These are phyloP conservation scores for Pseudogymnoascus sp. DNA, from an alignment of 2,329 filamentous ascomycete species.

Conservation along the genomic window DNA sequence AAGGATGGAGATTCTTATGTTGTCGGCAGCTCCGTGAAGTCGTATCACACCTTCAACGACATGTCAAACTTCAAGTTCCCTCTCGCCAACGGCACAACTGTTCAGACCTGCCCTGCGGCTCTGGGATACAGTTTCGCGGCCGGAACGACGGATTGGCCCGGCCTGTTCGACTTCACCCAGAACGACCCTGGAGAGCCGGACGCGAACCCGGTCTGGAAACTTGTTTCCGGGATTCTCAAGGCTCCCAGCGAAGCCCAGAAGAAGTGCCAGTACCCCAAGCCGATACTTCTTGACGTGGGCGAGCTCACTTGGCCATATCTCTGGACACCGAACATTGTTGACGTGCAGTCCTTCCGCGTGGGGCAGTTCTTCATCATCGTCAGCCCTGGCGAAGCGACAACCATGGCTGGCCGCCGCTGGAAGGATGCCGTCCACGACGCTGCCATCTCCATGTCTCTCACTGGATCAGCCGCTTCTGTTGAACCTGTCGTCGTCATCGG, in stretches of 20 bases:
- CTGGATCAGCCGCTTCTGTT: slow-evolving; percentile 28
- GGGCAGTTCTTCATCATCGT: slow-evolving; percentile 80
- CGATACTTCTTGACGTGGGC: slow-evolving; percentile 81
- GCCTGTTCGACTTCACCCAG: slow-evolving; percentile 88
- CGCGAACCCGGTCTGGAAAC: slow-evolving; percentile 60
- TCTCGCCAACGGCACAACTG: slow-evolving; percentile 62
- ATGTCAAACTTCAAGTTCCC: slow-evolving; percentile 68
- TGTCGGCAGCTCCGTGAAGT: slow-evolving; percentile 59
- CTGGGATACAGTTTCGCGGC: slow-evolving; percentile 89
- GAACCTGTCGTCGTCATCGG: slow-evolving; percentile 74
- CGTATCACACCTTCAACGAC: slow-evolving; percentile 79
- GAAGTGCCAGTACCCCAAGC: slow-evolving; percentile 72
- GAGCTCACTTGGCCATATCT: slow-evolving; percentile 69
- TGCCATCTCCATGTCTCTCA: slow-evolving; percentile 33
- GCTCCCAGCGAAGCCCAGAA: slow-evolving; percentile 61
- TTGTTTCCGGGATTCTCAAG: slow-evolving; percentile 66
- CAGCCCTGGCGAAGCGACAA: slow-evolving; percentile 79
- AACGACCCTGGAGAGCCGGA: slow-evolving; percentile 67
- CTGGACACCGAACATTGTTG: slow-evolving; percentile 88
- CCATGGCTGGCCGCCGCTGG: slow-evolving; percentile 88
- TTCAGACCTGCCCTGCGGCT: slow-evolving; percentile 74
- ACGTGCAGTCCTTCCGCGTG: slow-evolving; percentile 76
- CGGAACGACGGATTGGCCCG: slow-evolving; percentile 85
- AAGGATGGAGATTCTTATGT: slow-evolving; percentile 36
- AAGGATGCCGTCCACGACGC: slow-evolving; percentile 58